Evolutionary conservation across 2,329 filamentous ascomycete species (phyloP), one percentile per base, ranked within the genome.

Genomic region (Exophiala dermatitidis): DNA sequence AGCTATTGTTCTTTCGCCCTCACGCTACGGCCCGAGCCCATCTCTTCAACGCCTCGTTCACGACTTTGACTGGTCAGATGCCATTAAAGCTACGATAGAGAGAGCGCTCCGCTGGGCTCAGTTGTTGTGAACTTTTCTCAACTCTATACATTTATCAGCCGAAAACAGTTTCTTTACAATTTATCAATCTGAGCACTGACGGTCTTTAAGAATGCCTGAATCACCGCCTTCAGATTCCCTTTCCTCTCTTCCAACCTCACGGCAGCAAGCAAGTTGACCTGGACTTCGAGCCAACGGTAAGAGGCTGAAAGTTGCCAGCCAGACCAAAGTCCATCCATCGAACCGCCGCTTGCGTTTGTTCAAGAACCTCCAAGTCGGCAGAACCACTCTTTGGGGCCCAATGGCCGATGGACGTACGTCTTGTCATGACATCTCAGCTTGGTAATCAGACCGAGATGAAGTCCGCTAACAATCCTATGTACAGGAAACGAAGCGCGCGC

Each of bases 401-500:
- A 62, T 62, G 60, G 52, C 60, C 45, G 60, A 62, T 51, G 60
- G 60, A 57, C 57, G 60, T 62, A 49, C 37, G 60, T 61, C 49
- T 41, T 37, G 55, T 42, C 19, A 45, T 50, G 50, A 49, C 43
- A 37, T 4, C 55, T 56, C 41, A 46, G 31, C 51, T 50, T 10
- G 12, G 31, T 36, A 30, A 42, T 42, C 49, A 40, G 50, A 48
- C 46, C 42, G 28, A 42, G 38, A 41, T n/a, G 12, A 7, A n/a
- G 28, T 30, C 45, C 30, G 53, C 57, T 59, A 33, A 60, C 54
- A 52, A 37, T 38, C 30, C 2, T 5, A 29, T 33, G 50, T 29
- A 53, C 65, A 84, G 81, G 82, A 62, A 84, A 84, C 64, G 75
- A 83, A 65, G 79, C 79, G 54, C 78, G 81, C 64, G 81, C 81